A percentile compares a stretch with the other conserved stretches of the same genome.
Conservation (phyloP, 2,329 filamentous ascomycete genomes). For the Pseudogymnoascus sp. region DNA sequence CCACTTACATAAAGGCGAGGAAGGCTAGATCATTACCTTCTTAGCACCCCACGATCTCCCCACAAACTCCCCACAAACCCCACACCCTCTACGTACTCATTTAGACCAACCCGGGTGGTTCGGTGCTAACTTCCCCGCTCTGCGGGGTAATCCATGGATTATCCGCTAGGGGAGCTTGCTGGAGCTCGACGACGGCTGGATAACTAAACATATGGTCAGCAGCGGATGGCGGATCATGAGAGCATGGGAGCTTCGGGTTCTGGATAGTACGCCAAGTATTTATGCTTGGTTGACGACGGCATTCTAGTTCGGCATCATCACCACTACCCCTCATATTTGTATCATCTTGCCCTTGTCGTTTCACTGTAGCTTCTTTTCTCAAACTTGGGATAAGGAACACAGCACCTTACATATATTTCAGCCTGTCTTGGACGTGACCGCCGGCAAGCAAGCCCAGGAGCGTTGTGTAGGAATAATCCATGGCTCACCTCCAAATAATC, state of each 20-base stretch:
- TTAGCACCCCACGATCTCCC: background rate
- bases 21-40: background rate
- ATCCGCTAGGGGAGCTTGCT: background rate
- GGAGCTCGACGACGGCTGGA: background rate
- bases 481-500: constrained; percentile 29
- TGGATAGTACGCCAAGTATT: background rate
- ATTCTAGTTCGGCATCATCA: background rate
- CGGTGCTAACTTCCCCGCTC: background rate
- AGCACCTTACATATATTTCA: background rate
- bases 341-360: background rate
- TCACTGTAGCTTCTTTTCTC: background rate
- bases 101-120: background rate
- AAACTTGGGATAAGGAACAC: background rate
- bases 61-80: background rate
- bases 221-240: background rate
- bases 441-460: background rate
- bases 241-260: background rate
- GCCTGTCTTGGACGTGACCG: background rate
- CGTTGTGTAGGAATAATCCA: background rate
- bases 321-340: background rate
- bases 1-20: background rate
- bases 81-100: too few species aligned
- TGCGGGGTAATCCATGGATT: background rate
- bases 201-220: background rate
- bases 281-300: background rate